These are phyloP conservation scores for Naganishia kalamii DNA, from an alignment of 768 basidiomycete genomes.

Conservation along the genomic window DNA sequence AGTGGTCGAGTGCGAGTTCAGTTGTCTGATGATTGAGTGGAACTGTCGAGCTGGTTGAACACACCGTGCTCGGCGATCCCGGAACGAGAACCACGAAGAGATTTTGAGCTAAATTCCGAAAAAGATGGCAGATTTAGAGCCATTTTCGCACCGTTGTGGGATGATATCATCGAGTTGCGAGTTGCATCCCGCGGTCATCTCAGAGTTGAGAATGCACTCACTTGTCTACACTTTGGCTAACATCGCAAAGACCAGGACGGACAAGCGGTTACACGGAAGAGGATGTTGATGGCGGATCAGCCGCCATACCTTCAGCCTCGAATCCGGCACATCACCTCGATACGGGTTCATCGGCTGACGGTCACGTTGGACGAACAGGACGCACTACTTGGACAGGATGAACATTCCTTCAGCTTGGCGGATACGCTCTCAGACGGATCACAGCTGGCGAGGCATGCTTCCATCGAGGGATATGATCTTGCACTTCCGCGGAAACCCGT, in stretches of 20 bases:
- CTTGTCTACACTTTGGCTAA: too few species aligned
- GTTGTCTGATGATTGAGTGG: too few species aligned
- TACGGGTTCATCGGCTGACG: slow-evolving; percentile 21
- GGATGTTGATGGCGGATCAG: neutral
- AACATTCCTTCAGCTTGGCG: neutral
- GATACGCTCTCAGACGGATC: neutral
- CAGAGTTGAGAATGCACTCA: too few species aligned
- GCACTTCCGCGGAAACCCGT: neutral
- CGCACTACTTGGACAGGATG: neutral
- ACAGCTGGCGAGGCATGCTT: neutral
- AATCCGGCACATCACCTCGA: slow-evolving; percentile 29
- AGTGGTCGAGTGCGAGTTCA: too few species aligned
- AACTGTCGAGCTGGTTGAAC: too few species aligned
- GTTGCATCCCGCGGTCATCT: too few species aligned
- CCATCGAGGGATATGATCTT: slow-evolving; percentile 9
- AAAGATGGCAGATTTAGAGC: neutral
- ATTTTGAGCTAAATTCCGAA: neutral
- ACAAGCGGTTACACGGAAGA: neutral
- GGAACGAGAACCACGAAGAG: too few species aligned
- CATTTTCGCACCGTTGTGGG: neutral
- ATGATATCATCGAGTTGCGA: neutral
- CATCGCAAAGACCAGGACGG: too few species aligned
- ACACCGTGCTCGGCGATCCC: too few species aligned
- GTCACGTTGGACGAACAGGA: neutral
- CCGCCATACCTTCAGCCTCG: slow-evolving; percentile 20